Conservation (phyloP, 78 protist species). For the Fonticula alba region DNA sequence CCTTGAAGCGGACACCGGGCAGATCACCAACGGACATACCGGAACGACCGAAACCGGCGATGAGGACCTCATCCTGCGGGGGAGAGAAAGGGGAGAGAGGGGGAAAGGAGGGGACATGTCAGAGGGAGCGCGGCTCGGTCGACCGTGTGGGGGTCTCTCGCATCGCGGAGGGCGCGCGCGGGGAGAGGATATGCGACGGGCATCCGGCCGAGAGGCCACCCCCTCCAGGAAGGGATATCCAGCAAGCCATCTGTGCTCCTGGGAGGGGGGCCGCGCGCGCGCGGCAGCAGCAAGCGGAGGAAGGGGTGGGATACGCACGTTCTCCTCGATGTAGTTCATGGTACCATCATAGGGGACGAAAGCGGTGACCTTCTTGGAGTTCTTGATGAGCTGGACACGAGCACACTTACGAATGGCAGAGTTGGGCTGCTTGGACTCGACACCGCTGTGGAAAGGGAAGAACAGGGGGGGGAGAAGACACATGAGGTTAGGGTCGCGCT, state of each 20-base stretch:
- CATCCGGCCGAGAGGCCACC: no score
- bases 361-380: slow-evolving; percentile 98
- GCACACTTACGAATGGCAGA: slow-evolving; percentile 99
- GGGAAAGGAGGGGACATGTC: no score
- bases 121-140: no score
- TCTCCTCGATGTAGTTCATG: slow-evolving; percentile 94
- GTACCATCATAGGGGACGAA: slow-evolving; percentile 99
- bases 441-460: slow-evolving; percentile 50
- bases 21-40: slow-evolving; percentile 99
- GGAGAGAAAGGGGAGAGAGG: no score
- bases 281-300: no score
- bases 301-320: slow-evolving; percentile 49
- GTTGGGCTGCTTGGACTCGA: slow-evolving; percentile 99
- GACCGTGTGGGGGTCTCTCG: no score
- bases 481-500: neutral
- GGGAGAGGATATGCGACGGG: no score
- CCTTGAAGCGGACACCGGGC: slow-evolving; percentile 99
- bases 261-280: no score
- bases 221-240: neutral
- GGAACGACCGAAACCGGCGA: slow-evolving; percentile 98
- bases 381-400: slow-evolving; percentile 99
- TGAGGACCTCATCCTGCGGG: slow-evolving; percentile 89
- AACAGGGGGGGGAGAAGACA: neutral
- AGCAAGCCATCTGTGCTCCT: no score
- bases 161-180: no score